A percentile compares a stretch with the other conserved stretches of the same genome.
These are phyloP conservation scores for Heterobasidion parviporum DNA, from an alignment of 1,284 basidiomycete species.

Conservation along the genomic window DNA sequence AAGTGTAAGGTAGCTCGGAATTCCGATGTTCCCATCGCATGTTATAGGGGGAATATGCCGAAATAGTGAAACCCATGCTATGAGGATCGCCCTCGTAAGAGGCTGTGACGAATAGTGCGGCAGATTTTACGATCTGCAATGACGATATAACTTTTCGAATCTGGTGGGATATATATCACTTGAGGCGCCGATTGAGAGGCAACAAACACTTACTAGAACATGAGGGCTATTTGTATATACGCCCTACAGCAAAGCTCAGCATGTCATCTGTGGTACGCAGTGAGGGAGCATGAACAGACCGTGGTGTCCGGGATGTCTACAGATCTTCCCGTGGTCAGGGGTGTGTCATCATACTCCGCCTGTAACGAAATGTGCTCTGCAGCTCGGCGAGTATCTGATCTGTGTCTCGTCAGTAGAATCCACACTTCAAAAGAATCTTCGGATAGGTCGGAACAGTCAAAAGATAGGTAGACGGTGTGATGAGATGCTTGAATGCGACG, in stretches of 20 bases:
- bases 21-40: conserved; percentile 43
- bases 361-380: conserved; percentile 72
- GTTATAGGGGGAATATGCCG: conserved; percentile 39
- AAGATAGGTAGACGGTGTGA: conserved; percentile 15
- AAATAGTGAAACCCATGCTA: conserved; percentile 58
- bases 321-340: neutral
- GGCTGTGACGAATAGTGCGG: conserved; percentile 44
- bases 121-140: conserved; percentile 11
- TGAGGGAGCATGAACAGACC: neutral
- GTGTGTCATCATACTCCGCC: conserved; percentile 35
- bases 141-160: conserved; percentile 5
- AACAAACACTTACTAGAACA: conserved; percentile 45
- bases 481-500: conserved; percentile 16
- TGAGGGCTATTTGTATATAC: conserved; percentile 76
- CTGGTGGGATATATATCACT: neutral
- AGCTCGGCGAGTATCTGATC: conserved; percentile 44
- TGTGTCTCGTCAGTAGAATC: conserved; percentile 77
- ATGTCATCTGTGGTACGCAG: neutral
- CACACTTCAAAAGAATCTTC: conserved; percentile 44
- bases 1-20: conserved; percentile 30
- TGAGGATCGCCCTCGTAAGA: conserved; percentile 55
- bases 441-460: neutral
- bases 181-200: neutral
- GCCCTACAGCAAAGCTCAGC: conserved; percentile 32
- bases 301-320: neutral